Base-by-base conservation (phyloP, 495 filamentous ascomycete genomes). In the Tuber calosporum region DNA sequence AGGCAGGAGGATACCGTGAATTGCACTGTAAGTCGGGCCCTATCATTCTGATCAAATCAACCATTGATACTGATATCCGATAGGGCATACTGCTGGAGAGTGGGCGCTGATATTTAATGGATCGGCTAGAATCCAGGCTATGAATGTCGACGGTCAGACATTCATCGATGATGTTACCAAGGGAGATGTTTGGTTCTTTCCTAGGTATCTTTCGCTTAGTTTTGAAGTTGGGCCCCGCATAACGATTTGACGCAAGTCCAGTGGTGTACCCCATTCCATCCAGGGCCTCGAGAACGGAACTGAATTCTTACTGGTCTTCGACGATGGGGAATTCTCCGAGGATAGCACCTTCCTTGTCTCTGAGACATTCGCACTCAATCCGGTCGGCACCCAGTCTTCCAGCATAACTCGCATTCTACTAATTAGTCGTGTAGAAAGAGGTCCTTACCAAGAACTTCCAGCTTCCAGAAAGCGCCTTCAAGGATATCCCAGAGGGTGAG, bases 151-250 rank as follows among this genome's bases (percentile, higher is more conserved):
- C 26, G 89, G 90, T 1, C 82, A 88, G 67, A 88, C 86, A 1
- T 90, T 90, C 72, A 81, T 89, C 41, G 90, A 92, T 78, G 90
- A 92, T 71, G 78, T 92, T 9, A 86, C 83, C 39, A 86, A 86
- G 9, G 90, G 90, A 26, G 90, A 91, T 81, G 87, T 92, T 19
- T 91, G 89, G 90, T 91, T 87, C 77, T 91, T 91, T 82, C 89
- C 89, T 26, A 62, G 53, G 53, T 34, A 34, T 13, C 7, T 7
- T 62, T 30, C 26, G 4, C 30, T 34, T 3, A 34, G n/a, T 2
- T 26, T 17, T 30, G 26, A 30, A 34, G 34, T 15, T 5, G 4
- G 26, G 4, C 34, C 26, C 17, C 3, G 53, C 11, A 62, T 62
- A 62, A 62, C 15, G 1, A 34, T 34, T 62, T 17, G 34, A 30